Conservation (phyloP, 768 basidiomycete species). For the Sporobolomyces pararoseus region DNA sequence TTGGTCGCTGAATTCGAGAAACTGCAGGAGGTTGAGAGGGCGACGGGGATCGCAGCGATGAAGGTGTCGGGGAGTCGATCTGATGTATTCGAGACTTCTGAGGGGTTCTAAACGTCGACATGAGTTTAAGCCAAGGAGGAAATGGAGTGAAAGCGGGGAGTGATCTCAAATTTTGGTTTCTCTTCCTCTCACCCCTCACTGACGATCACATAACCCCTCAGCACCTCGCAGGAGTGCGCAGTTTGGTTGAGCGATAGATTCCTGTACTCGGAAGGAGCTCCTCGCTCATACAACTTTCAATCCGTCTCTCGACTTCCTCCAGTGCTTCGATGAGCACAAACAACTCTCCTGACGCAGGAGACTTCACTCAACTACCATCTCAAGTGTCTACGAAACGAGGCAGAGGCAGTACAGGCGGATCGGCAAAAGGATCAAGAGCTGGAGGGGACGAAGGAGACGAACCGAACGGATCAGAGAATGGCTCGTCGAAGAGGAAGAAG, state of each 20-base stretch:
- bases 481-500: conserved; percentile 24
- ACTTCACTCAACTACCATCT: background rate
- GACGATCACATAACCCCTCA: background rate
- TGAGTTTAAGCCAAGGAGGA: background rate
- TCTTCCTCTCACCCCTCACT: background rate
- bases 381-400: background rate
- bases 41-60: background rate
- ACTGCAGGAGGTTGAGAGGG: background rate
- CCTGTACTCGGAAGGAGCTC: too few species aligned
- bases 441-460: conserved; percentile 9
- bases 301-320: too few species aligned
- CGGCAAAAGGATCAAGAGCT: background rate
- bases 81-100: background rate
- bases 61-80: background rate
- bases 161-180: background rate
- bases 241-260: too few species aligned
- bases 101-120: background rate
- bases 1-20: background rate
- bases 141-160: background rate
- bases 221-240: too few species aligned
- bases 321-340: background rate
- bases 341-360: background rate
- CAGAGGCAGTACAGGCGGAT: background rate
- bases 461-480: conserved; percentile 1
- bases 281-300: too few species aligned